Percentiles rank a stretch among this genome's conserved stretches.
Evolutionary conservation across 176 grass and related monocot species (phyloP).

Genomic region (Oryza longistaminata): DNA sequence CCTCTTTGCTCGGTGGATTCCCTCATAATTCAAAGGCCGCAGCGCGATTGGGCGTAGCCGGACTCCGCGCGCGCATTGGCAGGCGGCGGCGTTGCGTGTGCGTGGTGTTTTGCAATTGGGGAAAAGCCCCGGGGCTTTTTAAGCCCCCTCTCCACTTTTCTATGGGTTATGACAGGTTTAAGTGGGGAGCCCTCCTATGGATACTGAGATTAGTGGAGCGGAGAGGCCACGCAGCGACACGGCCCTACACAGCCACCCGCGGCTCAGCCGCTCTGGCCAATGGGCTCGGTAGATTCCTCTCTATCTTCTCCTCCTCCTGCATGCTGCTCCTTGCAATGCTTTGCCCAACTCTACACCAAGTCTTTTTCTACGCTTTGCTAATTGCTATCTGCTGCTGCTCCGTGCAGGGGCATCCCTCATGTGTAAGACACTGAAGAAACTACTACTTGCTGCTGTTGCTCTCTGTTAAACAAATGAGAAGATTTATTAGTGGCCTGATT

Average conservation of each 20-base stretch:
- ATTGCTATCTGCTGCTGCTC: background rate
- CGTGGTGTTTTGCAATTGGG: background rate
- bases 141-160: background rate
- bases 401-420: constrained; percentile 12
- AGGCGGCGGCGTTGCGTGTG: background rate
- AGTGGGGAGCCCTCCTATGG: constrained; percentile 36
- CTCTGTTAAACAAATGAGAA: background rate
- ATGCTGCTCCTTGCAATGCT: background rate
- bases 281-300: constrained; percentile 64
- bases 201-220: constrained; percentile 42
- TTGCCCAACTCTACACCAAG: too few species aligned
- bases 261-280: constrained; percentile 45
- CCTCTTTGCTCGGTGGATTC: constrained; percentile 43
- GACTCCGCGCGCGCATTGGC: background rate
- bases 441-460: background rate
- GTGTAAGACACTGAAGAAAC: constrained; percentile 10
- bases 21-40: constrained; percentile 52
- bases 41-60: constrained; percentile 49
- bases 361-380: constrained; percentile 12
- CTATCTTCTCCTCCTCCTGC: constrained; percentile 34
- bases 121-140: constrained; percentile 59
- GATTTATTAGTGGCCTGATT: constrained; percentile 29
- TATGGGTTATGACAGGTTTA: background rate
- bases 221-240: constrained; percentile 34
- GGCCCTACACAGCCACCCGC: constrained; percentile 29